Percentiles rank a stretch among this genome's conserved stretches.
phyloP scores from a whole-genome alignment of 169 alveolate species.

The Cryptosporidium viatorum region DNA sequence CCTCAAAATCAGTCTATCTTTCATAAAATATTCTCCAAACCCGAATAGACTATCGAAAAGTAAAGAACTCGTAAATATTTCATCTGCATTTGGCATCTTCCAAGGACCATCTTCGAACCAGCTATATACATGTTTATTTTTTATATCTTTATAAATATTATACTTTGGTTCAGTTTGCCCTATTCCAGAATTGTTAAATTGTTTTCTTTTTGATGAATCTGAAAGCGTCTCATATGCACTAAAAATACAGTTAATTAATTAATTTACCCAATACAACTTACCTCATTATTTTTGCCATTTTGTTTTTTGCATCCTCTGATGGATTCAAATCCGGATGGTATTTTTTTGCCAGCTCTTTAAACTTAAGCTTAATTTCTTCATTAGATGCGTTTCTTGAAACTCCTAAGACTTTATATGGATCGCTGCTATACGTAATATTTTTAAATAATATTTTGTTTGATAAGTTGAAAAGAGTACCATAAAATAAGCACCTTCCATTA shows the following conservation, averaged over 20 bases:
- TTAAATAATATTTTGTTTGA: background rate
- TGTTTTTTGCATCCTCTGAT: conserved; percentile 92
- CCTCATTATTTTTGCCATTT: conserved; percentile 93
- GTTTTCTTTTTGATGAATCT: conserved; percentile 90
- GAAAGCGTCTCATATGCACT: conserved; percentile 94
- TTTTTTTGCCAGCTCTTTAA: conserved; percentile 91
- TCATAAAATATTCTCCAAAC: background rate
- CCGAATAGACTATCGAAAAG: conserved; percentile 1
- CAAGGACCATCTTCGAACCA: conserved; percentile 81
- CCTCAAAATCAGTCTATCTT: conserved; percentile 81
- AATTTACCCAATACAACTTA: conserved; percentile 54
- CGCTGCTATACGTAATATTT: conserved; percentile 68
- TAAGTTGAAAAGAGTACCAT: background rate
- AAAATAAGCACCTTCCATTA: background rate
- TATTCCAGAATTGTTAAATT: conserved; percentile 91
- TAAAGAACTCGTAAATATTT: conserved; percentile 80
- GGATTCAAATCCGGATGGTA: conserved; percentile 95
- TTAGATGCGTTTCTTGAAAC: conserved; percentile 89
- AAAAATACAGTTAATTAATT: conserved; percentile 14
- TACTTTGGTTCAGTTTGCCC: conserved; percentile 83
- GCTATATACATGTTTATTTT: conserved; percentile 68
- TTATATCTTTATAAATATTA: conserved; percentile 71
- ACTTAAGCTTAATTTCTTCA: conserved; percentile 89
- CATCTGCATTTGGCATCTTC: conserved; percentile 88
- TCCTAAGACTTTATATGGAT: conserved; percentile 90